These are phyloP conservation scores for Bauhinia variegata DNA, from an alignment of 306 rosid species.

Conservation along the genomic window DNA sequence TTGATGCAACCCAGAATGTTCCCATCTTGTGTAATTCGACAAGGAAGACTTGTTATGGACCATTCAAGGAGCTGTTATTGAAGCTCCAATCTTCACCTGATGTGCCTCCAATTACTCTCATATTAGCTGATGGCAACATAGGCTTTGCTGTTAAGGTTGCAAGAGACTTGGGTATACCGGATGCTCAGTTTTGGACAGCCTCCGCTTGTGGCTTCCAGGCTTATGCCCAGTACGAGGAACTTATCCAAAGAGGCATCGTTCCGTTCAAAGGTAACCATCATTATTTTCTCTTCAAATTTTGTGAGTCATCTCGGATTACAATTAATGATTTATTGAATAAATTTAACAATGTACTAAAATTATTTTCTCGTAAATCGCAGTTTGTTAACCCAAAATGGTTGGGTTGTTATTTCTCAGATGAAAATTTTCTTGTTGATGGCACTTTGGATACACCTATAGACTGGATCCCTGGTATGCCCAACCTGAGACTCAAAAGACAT, in stretches of 20 bases:
- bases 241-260: slow-evolving; percentile 25
- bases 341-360: too few relatives aligned
- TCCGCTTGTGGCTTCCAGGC: slow-evolving; percentile 40
- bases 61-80: slow-evolving; percentile 28
- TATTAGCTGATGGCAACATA: slow-evolving; percentile 24
- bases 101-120: slow-evolving; percentile 16
- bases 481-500: slow-evolving; percentile 18
- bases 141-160: slow-evolving; percentile 33
- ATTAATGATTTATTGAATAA: too few relatives aligned
- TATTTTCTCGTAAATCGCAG: too few relatives aligned
- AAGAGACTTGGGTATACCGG: slow-evolving; percentile 30
- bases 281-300: too few relatives aligned
- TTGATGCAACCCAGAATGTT: slow-evolving; percentile 27
- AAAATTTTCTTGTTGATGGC: too few relatives aligned
- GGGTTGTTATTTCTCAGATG: too few relatives aligned
- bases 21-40: slow-evolving; percentile 24
- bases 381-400: too few relatives aligned
- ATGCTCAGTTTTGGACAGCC: slow-evolving; percentile 39
- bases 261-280: slow-evolving; percentile 34
- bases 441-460: too few relatives aligned
- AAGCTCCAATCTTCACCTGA: slow-evolving; percentile 5
- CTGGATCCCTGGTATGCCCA: too few relatives aligned
- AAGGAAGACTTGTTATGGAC: slow-evolving; percentile 11
- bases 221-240: slow-evolving; percentile 25
- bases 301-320: too few relatives aligned